Base-by-base conservation (phyloP, 345 rosid species). In the Gossypium anomalum region DNA sequence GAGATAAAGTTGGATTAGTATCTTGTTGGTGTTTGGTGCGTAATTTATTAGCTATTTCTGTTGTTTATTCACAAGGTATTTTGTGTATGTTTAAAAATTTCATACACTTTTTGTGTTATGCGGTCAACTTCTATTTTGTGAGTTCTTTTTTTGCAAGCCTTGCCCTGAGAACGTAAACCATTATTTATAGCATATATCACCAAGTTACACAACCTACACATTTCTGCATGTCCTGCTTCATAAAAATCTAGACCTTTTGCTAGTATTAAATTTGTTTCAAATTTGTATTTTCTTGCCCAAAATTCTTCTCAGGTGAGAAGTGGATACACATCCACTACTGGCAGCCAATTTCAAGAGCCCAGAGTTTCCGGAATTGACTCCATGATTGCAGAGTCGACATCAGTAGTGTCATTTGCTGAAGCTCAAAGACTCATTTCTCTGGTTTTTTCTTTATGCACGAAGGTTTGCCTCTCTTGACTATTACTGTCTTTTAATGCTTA, bases 401-500 rank as follows among this genome's bases (percentile, higher is more conserved):
- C 96, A 64, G 79, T 80, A 73, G 55, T 91, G 73, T 84, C 96
- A 72, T 60, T 84, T 77, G 71, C 93, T 75, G 99, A 93, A 83
- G 93, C 93, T 76, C 99, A 94, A 78, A 87, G 94, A 71, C 85
- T 84, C n/a, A 80, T 87, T 79, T 94, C 99, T 78, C 82, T 94
- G 79, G 91, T 85, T 86, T 94, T 91, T 73, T 97, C 98, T 77
- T 89, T 94, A 69, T 94, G 98, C 79, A 91, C 91, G 75, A 93
- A 94, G 98, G 99, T 94, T 65, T 67, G 17, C 49, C 65, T 41
- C 74, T 78, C 61, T 53, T 71, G 62, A 73, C 34, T 66, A 10
- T 48, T 58, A 45, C 70, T 76, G 23, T n/a, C 57, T 51, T 6
- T 67, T 19, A 56, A 66, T 11, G 7, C 23, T 16, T 29, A 20